Percentiles rank a stretch among this genome's conserved stretches.
phyloP scores from a whole-genome alignment of 2,329 filamentous ascomycete genomes.

The Alternaria metachromatica region DNA sequence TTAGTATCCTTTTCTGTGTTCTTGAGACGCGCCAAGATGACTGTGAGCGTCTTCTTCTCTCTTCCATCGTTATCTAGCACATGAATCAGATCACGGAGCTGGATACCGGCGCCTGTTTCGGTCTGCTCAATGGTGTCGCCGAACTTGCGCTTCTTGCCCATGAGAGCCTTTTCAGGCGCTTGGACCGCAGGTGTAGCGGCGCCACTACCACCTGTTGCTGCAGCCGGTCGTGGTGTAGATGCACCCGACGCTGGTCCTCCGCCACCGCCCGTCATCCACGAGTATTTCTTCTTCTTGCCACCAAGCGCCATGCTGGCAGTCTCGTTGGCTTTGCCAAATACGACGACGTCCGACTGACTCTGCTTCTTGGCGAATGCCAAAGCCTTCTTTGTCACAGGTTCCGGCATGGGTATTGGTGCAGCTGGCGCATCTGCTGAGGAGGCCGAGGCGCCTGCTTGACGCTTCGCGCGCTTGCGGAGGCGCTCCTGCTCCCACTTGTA shows the following conservation, averaged over 20 bases:
- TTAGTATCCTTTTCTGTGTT: constrained; percentile 39
- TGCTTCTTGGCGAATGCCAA: constrained; percentile 75
- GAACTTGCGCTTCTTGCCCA: constrained; percentile 66
- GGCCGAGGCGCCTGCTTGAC: constrained; percentile 37
- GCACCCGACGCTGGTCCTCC: constrained; percentile 43
- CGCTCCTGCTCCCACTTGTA: constrained; percentile 74
- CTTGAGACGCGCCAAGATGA: constrained; percentile 41
- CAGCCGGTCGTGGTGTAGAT: constrained; percentile 41
- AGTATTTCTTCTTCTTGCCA: constrained; percentile 72
- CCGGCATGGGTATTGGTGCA: constrained; percentile 35
- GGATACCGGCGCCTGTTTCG: constrained; percentile 77
- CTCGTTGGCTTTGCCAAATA: constrained; percentile 83
- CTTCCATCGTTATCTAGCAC: constrained; percentile 80
- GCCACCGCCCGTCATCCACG: constrained; percentile 69
- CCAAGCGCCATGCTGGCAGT: constrained; percentile 81
- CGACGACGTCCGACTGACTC: constrained; percentile 77
- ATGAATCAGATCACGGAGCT: constrained; percentile 81
- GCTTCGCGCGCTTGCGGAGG: constrained; percentile 53
- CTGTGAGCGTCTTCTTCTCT: constrained; percentile 62
- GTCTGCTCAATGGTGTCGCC: constrained; percentile 82
- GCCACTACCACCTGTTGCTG: constrained; percentile 32
- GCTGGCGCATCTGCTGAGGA: constrained; percentile 35
- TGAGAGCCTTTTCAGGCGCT: constrained; percentile 52
- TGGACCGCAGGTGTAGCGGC: constrained; percentile 31
- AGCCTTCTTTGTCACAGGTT: constrained; percentile 83